Percentiles rank a stretch among this genome's conserved stretches.
Evolutionary conservation across 1,284 basidiomycete genomes (phyloP).

Genomic region (Ceratobasidium sp.): DNA sequence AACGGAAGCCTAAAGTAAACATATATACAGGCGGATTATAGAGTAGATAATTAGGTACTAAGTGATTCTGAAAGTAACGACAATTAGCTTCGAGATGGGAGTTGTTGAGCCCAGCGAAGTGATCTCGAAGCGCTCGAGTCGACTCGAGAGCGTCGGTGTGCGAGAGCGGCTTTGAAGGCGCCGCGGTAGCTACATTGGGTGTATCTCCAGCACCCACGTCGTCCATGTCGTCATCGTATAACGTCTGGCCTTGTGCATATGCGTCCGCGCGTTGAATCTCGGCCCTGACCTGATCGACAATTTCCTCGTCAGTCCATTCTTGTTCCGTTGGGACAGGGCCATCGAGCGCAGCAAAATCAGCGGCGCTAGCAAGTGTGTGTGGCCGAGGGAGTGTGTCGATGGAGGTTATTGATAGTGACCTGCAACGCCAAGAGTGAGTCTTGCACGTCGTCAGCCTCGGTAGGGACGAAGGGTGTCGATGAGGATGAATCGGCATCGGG

Average conservation of each 20-base stretch:
- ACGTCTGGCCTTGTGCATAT: background rate
- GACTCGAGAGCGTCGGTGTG: too few relatives aligned
- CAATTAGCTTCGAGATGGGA: too few relatives aligned
- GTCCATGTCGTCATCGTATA: conserved; percentile 6
- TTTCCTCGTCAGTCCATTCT: conserved; percentile 11
- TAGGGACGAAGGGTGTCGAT: background rate
- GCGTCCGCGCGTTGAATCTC: background rate
- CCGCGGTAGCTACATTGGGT: too few relatives aligned
- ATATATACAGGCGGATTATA: too few relatives aligned
- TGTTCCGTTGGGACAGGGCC: background rate
- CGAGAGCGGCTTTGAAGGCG: too few relatives aligned
- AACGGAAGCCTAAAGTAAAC: too few relatives aligned
- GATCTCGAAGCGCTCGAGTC: too few relatives aligned
- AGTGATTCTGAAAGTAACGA: too few relatives aligned
- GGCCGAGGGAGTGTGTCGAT: background rate
- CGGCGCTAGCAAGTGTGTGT: background rate
- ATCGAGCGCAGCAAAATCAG: background rate
- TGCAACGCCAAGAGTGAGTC: conserved; percentile 9
- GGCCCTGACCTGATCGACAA: background rate
- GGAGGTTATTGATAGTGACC: background rate
- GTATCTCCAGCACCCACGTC: background rate
- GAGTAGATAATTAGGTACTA: too few relatives aligned
- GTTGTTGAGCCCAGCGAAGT: too few relatives aligned
- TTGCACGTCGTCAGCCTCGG: background rate
- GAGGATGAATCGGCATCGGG: background rate